Percentiles rank a stretch among this genome's conserved stretches.
Conservation (phyloP, 768 basidiomycete species). For the Tylopilus felleus region DNA sequence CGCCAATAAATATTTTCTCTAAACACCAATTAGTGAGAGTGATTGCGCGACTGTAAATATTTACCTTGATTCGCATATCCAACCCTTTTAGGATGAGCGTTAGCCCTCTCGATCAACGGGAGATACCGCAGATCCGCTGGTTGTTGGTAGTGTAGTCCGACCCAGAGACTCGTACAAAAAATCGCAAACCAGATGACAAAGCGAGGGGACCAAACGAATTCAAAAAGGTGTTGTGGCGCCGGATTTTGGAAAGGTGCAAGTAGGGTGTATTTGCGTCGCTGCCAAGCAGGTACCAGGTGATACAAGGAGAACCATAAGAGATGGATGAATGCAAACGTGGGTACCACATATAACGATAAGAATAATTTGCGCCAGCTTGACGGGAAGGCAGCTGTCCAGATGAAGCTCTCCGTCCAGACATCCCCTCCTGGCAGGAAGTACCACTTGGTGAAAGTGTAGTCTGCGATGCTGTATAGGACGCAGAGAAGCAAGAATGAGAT, state of each 20-base stretch:
- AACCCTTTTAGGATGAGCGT: slow-evolving; percentile 4
- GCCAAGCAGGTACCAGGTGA: not conserved
- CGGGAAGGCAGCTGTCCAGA: slow-evolving; percentile 22
- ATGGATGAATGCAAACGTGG: slow-evolving; percentile 11
- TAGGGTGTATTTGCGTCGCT: not conserved
- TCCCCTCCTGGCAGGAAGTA: slow-evolving; percentile 5
- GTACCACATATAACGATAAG: slow-evolving; percentile 12
- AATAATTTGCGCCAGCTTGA: slow-evolving; percentile 17
- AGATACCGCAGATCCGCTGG: slow-evolving; percentile 14
- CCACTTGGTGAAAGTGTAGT: slow-evolving; percentile 3
- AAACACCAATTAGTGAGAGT: not conserved
- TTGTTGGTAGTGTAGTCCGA: slow-evolving; percentile 1
- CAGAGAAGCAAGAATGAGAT: not conserved
- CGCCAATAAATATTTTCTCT: slow-evolving; percentile 24
- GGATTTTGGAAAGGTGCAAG: not conserved
- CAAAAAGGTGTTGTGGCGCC: not conserved
- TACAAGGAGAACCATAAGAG: not conserved
- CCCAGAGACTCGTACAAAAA: not conserved
- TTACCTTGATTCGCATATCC: slow-evolving; percentile 19
- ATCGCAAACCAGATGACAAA: slow-evolving; percentile 7
- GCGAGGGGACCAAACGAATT: not conserved
- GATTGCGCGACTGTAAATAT: no score
- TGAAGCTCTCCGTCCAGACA: not conserved
- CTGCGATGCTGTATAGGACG: slow-evolving; percentile 8
- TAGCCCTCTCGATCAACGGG: slow-evolving; percentile 14